A percentile compares a stretch with the other conserved stretches of the same genome.
phyloP scores from a whole-genome alignment of 495 filamentous ascomycete genomes.

The Neohortaea acidophila region DNA sequence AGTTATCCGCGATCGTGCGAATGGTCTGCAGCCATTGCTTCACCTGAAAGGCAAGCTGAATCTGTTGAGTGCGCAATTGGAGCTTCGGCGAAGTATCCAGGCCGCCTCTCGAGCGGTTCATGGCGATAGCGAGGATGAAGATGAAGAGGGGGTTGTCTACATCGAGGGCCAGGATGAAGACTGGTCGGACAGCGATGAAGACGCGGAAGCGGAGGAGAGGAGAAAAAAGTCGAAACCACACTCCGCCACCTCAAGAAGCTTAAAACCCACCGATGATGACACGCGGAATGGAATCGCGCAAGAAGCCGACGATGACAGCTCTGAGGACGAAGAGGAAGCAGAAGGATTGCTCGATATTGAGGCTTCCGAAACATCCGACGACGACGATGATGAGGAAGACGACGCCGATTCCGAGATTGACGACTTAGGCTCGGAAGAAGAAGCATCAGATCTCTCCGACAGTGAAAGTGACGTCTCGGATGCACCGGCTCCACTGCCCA shows the following conservation, averaged over 20 bases:
- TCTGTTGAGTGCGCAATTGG: slow-evolving; percentile 74
- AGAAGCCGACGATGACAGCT: slow-evolving; percentile 18
- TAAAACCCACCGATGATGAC: slow-evolving; percentile 10
- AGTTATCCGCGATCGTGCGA: slow-evolving; percentile 72
- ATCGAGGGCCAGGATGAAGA: slow-evolving; percentile 49
- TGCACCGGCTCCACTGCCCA: slow-evolving; percentile 3
- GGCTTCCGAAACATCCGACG: slow-evolving; percentile 27
- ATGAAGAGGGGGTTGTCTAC: slow-evolving; percentile 68
- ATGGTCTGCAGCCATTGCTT: slow-evolving; percentile 64
- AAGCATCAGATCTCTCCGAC: slow-evolving; percentile 11
- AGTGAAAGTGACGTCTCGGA: slow-evolving; percentile 8
- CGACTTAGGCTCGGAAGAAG: slow-evolving; percentile 11
- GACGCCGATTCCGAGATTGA: slow-evolving; percentile 26
- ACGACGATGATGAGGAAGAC: slow-evolving; percentile 25
- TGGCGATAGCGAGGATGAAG: slow-evolving; percentile 36
- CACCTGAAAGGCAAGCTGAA: slow-evolving; percentile 88
- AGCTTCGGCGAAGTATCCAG: slow-evolving; percentile 52
- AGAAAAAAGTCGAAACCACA: slow-evolving; percentile 1
- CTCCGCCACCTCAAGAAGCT: slow-evolving; percentile 22
- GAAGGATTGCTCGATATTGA: slow-evolving; percentile 24
- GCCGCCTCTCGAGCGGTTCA: slow-evolving; percentile 21
- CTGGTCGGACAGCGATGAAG: slow-evolving; percentile 27
- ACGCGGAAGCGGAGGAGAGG: slow-evolving; percentile 24
- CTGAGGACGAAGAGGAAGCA: slow-evolving; percentile 18
- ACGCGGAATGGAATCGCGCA: slow-evolving; percentile 17